Base-by-base conservation (phyloP, 2,329 filamentous ascomycete genomes). In the Colletotrichum eremochloae region DNA sequence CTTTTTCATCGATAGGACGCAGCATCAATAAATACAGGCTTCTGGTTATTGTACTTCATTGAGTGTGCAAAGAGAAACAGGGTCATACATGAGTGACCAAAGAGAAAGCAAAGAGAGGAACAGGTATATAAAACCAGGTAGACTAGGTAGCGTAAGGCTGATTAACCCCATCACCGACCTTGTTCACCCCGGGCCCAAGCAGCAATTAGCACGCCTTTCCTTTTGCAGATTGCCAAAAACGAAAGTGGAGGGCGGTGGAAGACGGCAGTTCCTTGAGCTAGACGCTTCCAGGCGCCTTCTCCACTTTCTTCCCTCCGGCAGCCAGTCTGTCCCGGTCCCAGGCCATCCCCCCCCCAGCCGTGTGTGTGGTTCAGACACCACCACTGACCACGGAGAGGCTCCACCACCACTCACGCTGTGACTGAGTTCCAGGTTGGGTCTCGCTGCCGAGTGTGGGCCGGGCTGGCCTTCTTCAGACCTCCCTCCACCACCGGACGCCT, bases 401-500 rank as follows among this genome's bases (percentile, higher is more conserved):
- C 61, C 61, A 42, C 40, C 40, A 65, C 62, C 38, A 63, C 61
- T 48, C 46, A 29, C 36, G 33, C 46, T 52, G 61, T 63, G 46
- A 63, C 48, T 38, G 38, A 63, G 61, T 56, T 56, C 53, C 33
- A n/a, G 36, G 33, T 38, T 42, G 60, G 31, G 60, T 50, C 15
- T 63, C 46, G 46, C 44, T 50, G 38, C 20, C 44, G 46, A 53
- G 57, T 38, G 56, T 29, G 42, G 42, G 24, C 52, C 50, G 53
- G 50, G 64, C 53, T 60, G 67, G 55, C 55, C 55, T 44, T 44
- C 66, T 63, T 46, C 31, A 68, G 67, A 46, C 46, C 68, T 63
- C 65, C 46, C 68, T 63, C 65, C 68, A 71, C 68, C 65, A 71
- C 65, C 53, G 50, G 50, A 62, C 68, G 68, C 68, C 68, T 67